A percentile compares a stretch with the other conserved stretches of the same genome.
These are phyloP conservation scores for Diaporthe longicolla DNA, from an alignment of 2,329 filamentous ascomycete genomes.

Conservation along the genomic window DNA sequence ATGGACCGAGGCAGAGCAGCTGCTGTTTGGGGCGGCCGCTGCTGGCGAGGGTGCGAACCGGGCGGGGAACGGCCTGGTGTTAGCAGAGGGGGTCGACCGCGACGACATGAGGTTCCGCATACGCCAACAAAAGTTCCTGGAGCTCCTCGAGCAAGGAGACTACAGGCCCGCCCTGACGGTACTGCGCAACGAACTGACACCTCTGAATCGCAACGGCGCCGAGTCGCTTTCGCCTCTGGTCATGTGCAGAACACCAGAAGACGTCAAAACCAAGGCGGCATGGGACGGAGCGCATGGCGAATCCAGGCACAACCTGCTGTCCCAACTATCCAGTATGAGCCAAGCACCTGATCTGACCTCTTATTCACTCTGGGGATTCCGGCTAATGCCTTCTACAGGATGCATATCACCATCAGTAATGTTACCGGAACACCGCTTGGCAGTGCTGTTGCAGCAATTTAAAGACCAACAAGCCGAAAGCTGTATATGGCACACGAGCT, in stretches of 20 bases:
- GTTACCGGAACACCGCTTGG: slow-evolving; percentile 92
- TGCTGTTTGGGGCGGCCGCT: slow-evolving; percentile 73
- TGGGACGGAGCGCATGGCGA: slow-evolving; percentile 87
- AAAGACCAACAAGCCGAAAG: slow-evolving; percentile 86
- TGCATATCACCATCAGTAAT: slow-evolving; percentile 97
- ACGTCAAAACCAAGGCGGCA: slow-evolving; percentile 80
- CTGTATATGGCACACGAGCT: slow-evolving; percentile 91
- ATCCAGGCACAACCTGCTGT: slow-evolving; percentile 82
- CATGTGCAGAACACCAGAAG: slow-evolving; percentile 86
- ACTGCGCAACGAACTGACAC: slow-evolving; percentile 89
- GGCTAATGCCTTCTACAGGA: slow-evolving; percentile 62
- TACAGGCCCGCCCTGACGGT: slow-evolving; percentile 82
- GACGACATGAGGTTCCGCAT: slow-evolving; percentile 89
- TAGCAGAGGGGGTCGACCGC: slow-evolving; percentile 81
- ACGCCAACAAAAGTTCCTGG: slow-evolving; percentile 94
- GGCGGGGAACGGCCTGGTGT: slow-evolving; percentile 73
- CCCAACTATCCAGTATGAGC: slow-evolving; percentile 82
- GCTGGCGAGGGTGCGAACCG: slow-evolving; percentile 51
- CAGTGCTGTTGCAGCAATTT: slow-evolving; percentile 83
- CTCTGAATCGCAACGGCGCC: slow-evolving; percentile 86
- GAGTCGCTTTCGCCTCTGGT: slow-evolving; percentile 87
- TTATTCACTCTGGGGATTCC: background rate
- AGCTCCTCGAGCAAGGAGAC: slow-evolving; percentile 85
- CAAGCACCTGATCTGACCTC: background rate
- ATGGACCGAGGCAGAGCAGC: slow-evolving; percentile 87